Conservation (phyloP, 2,329 filamentous ascomycete species). For the Fusarium algeriense region DNA sequence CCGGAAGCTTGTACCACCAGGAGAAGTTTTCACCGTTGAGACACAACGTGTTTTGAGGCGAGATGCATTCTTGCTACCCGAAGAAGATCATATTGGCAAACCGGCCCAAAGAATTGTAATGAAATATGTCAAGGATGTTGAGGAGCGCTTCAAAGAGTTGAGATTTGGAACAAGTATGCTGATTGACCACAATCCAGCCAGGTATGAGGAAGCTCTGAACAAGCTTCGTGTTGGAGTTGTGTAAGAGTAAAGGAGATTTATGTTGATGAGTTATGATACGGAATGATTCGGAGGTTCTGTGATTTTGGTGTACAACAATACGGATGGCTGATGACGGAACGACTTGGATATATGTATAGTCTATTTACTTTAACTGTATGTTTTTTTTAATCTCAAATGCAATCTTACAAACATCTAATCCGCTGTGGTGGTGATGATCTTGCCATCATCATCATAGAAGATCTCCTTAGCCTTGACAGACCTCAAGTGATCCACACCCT, state of each 20-base stretch:
- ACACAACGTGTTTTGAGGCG: conserved; percentile 74
- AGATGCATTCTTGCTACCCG: conserved; percentile 68
- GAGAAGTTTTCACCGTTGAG: conserved; percentile 81
- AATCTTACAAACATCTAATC: conserved; percentile 28
- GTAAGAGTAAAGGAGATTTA: conserved; percentile 42
- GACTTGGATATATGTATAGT: not conserved
- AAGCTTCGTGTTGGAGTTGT: conserved; percentile 66
- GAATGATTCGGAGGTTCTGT: not conserved
- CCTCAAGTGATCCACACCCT: conserved; percentile 77
- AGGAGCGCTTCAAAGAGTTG: conserved; percentile 76
- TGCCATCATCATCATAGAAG: conserved; percentile 75
- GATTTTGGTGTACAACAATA: conserved; percentile 8
- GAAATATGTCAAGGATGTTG: conserved; percentile 78
- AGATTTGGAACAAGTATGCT: conserved; percentile 80
- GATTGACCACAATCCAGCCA: conserved; percentile 79
- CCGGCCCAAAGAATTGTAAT: conserved; percentile 77
- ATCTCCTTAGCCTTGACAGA: conserved; percentile 82
- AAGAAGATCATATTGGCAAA: conserved; percentile 66
- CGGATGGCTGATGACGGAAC: not conserved
- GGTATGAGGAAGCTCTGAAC: conserved; percentile 77
- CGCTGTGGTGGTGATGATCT: conserved; percentile 61
- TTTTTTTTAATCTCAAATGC: not conserved
- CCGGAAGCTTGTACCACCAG: conserved; percentile 78
- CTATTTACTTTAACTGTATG: not conserved
- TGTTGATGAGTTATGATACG: conserved; percentile 16